A percentile compares a stretch with the other conserved stretches of the same genome.
These are phyloP conservation scores for Saccharomyces eubayanus DNA, from an alignment of 805 yeast genomes.

Conservation along the genomic window DNA sequence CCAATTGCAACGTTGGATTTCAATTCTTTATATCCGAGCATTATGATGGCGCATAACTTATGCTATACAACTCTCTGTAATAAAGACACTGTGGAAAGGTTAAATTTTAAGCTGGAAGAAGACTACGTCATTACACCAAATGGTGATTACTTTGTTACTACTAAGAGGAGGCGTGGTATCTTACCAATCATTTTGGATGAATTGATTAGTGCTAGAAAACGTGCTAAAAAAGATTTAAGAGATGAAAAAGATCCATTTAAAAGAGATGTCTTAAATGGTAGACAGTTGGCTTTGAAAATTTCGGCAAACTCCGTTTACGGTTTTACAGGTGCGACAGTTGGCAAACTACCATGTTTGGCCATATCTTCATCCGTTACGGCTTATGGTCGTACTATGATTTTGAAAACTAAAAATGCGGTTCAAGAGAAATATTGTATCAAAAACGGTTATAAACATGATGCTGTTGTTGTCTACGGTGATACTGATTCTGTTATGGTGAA, in stretches of 20 bases:
- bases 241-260: conserved; percentile 92
- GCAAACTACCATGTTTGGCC: conserved; percentile 92
- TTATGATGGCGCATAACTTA: conserved; percentile 97
- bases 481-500: conserved; percentile 99
- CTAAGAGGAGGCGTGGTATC: conserved; percentile 65
- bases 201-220: conserved; percentile 81
- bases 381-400: conserved; percentile 95
- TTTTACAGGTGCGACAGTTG: conserved; percentile 97
- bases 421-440: conserved; percentile 69
- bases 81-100: conserved; percentile 56
- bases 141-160: conserved; percentile 81
- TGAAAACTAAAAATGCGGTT: conserved; percentile 78
- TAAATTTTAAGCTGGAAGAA: conserved; percentile 53
- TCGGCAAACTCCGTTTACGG: conserved; percentile 99
- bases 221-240: conserved; percentile 83
- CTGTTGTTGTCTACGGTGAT: conserved; percentile 93
- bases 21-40: conserved; percentile 94
- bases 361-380: conserved; percentile 94
- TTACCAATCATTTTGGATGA: conserved; percentile 88
- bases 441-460: conserved; percentile 78
- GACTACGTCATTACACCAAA: conserved; percentile 88
- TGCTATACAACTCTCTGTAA: conserved; percentile 87
- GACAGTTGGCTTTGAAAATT: conserved; percentile 91
- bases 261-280: conserved; percentile 88
- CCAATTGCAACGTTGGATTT: conserved; percentile 98